Evolutionary conservation across 1,139 yeast genomes (phyloP).

Genomic region (Diutina siamensis): DNA sequence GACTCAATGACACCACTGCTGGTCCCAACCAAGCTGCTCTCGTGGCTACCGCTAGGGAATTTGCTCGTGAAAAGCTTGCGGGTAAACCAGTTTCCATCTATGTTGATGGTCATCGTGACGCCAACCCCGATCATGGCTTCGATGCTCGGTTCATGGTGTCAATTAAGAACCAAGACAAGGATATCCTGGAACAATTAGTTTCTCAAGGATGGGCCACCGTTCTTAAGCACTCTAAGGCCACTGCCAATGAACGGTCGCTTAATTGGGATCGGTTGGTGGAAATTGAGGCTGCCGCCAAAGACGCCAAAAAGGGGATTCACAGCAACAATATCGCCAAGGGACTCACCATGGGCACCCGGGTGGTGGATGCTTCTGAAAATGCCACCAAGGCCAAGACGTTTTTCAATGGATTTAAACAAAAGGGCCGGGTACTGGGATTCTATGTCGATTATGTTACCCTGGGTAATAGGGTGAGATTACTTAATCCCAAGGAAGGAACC

Average conservation of each 20-base stretch:
- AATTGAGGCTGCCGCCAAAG: conserved; percentile 51
- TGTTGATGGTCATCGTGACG: conserved; percentile 58
- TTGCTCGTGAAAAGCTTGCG: conserved; percentile 52
- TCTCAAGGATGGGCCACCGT: conserved; percentile 68
- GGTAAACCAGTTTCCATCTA: conserved; percentile 55
- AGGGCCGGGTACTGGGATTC: conserved; percentile 48
- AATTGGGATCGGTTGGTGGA: conserved; percentile 73
- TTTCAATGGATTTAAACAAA: conserved; percentile 56
- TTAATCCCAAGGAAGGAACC: conserved; percentile 61
- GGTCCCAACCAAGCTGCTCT: conserved; percentile 32
- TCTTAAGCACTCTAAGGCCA: conserved; percentile 65
- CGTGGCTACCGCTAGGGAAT: conserved; percentile 60
- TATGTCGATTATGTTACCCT: conserved; percentile 63
- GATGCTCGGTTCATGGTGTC: conserved; percentile 61
- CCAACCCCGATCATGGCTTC: conserved; percentile 42
- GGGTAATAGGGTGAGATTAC: conserved; percentile 55
- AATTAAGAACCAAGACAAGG: conserved; percentile 33
- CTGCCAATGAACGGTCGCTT: conserved; percentile 54
- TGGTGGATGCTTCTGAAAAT: conserved; percentile 74
- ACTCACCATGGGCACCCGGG: conserved; percentile 40
- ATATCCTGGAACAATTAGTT: conserved; percentile 54
- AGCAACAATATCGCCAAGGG: conserved; percentile 37
- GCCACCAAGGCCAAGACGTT: conserved; percentile 64
- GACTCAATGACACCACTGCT: conserved; percentile 45
- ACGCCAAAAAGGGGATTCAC: conserved; percentile 50